Conservation (phyloP, 345 rosid genomes). For the Xanthoceras sorbifolium region DNA sequence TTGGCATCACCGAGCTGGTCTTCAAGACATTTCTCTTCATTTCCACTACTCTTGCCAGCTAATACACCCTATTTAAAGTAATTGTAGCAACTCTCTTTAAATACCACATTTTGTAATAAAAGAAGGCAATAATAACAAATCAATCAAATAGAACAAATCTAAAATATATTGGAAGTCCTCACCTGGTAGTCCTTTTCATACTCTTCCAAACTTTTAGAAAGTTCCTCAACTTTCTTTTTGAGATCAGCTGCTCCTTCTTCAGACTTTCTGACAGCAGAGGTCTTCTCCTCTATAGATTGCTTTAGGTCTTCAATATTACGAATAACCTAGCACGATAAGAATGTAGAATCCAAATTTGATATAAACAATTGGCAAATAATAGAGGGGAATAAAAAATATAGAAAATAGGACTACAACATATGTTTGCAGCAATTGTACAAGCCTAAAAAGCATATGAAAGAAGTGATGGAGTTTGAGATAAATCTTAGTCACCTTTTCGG, state of each 20-base stretch:
- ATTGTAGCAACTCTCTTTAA: conserved; percentile 22
- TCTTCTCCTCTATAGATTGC: conserved; percentile 71
- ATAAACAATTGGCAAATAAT: conserved; percentile 6
- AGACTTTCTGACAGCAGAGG: conserved; percentile 66
- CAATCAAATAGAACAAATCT: conserved; percentile 6
- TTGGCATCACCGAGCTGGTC: conserved; percentile 95
- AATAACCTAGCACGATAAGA: conserved; percentile 53
- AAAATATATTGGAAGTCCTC: conserved; percentile 12
- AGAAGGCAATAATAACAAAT: neutral
- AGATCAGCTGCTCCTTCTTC: conserved; percentile 87
- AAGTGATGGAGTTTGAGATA: conserved; percentile 7
- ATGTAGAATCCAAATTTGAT: conserved; percentile 17
- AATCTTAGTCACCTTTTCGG: conserved; percentile 57
- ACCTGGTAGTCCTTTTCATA: conserved; percentile 93
- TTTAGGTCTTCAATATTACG: conserved; percentile 74
- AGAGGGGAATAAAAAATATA: neutral
- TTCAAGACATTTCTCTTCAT: conserved; percentile 96
- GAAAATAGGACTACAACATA: neutral
- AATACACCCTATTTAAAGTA: conserved; percentile 66
- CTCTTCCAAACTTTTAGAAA: conserved; percentile 68
- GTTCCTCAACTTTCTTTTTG: conserved; percentile 64
- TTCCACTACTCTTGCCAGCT: conserved; percentile 93
- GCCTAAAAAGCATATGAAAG: conserved; percentile 12
- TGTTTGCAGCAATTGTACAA: conserved; percentile 12
- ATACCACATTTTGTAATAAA: conserved; percentile 9